These are phyloP conservation scores for Phytophthora multivora DNA, from an alignment of 352 stramenopile genomes.

Conservation along the genomic window DNA sequence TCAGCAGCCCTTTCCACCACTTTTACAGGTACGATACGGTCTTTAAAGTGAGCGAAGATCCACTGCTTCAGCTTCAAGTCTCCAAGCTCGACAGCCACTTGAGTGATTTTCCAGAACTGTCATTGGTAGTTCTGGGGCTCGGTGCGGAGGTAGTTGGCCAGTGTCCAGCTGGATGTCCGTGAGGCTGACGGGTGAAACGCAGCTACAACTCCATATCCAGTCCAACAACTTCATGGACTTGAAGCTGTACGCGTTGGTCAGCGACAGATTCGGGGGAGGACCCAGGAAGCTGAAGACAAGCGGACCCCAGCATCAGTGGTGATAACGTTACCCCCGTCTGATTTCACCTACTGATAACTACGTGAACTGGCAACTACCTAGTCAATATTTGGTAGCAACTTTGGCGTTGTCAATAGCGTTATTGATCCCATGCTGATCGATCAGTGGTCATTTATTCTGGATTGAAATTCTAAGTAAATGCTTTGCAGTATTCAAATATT, in stretches of 20 bases:
- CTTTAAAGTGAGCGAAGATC: not conserved
- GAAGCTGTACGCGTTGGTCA: not conserved
- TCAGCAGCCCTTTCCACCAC: not conserved
- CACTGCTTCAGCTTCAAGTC: constrained; percentile 8
- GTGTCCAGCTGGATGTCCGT: not conserved
- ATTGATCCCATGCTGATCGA: too few relatives aligned
- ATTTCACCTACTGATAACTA: too few relatives aligned
- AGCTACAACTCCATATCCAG: constrained; percentile 4
- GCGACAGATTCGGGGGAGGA: not conserved
- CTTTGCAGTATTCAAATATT: too few relatives aligned
- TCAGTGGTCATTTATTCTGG: too few relatives aligned
- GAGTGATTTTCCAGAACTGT: constrained; percentile 1
- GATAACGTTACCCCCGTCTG: too few relatives aligned
- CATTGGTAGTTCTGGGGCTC: constrained; percentile 3
- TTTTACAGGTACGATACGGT: not conserved
- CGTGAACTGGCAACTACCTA: too few relatives aligned
- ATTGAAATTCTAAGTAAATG: too few relatives aligned
- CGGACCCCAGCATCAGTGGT: too few relatives aligned
- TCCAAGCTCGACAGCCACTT: not conserved
- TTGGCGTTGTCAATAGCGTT: too few relatives aligned
- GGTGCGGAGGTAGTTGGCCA: constrained; percentile 5
- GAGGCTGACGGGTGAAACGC: not conserved
- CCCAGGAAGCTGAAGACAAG: constrained; percentile 3
- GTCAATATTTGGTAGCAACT: too few relatives aligned
- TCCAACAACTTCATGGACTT: not conserved